These are phyloP conservation scores for Talaromyces sp. DNA, from an alignment of 2,329 filamentous ascomycete genomes.

Conservation along the genomic window DNA sequence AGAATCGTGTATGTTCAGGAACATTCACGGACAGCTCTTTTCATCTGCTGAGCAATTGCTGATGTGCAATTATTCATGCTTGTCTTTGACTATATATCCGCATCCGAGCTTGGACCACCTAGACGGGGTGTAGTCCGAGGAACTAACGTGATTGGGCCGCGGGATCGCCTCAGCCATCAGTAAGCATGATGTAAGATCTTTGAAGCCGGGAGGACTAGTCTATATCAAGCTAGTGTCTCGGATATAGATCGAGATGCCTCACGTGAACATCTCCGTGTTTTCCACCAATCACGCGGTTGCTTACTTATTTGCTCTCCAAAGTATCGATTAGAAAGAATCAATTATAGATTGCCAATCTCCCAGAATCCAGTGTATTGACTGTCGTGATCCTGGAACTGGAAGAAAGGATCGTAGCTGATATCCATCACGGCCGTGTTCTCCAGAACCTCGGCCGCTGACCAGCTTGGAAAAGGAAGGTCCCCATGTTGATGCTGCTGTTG, in stretches of 20 bases:
- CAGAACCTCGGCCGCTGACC: constrained; percentile 14
- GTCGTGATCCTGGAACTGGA: constrained; percentile 23
- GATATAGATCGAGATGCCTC: neutral
- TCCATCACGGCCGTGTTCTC: constrained; percentile 23
- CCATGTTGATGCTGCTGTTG: constrained; percentile 7
- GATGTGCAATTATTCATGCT: neutral
- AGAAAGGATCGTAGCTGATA: constrained; percentile 23
- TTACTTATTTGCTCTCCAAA: neutral
- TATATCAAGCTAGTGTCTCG: neutral
- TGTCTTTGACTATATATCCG: neutral
- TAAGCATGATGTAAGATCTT: constrained; percentile 10
- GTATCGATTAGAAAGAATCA: neutral
- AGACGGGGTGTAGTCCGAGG: neutral
- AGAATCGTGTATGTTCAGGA: constrained; percentile 1
- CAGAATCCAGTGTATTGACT: constrained; percentile 21
- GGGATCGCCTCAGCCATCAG: neutral
- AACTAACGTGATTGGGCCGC: constrained; percentile 2
- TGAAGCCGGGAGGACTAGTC: neutral
- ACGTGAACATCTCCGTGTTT: neutral
- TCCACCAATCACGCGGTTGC: neutral
- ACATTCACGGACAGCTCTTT: neutral
- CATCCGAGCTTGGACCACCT: neutral
- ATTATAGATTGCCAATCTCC: constrained; percentile 24
- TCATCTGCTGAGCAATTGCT: neutral
- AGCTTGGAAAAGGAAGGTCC: constrained; percentile 9